Percentiles rank a stretch among this genome's conserved stretches.
Evolutionary conservation across 1,139 yeast genomes (phyloP).

Genomic region (Magnusiomyces sp.): DNA sequence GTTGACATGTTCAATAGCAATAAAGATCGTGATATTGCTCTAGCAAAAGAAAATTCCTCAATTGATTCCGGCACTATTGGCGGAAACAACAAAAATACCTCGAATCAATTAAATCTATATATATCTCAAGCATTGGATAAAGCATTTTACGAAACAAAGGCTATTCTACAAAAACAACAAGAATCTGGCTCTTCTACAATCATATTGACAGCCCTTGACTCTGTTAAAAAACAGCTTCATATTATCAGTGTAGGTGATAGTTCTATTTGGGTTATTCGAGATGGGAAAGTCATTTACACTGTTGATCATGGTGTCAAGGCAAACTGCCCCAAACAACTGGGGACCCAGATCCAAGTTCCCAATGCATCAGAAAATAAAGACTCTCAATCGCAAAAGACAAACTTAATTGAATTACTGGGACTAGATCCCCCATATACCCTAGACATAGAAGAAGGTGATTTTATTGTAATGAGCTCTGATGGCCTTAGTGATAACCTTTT

Average conservation of each 20-base stretch:
- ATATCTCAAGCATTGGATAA: constrained; percentile 40
- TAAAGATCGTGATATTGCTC: too few species aligned
- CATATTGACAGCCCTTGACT: constrained; percentile 43
- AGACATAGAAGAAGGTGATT: constrained; percentile 46
- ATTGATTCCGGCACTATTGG: too few species aligned
- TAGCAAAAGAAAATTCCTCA: too few species aligned
- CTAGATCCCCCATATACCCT: constrained; percentile 25
- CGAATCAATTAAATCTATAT: too few species aligned
- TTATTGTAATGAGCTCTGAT: constrained; percentile 82
- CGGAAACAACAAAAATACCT: too few species aligned
- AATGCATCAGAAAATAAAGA: neutral
- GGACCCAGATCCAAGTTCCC: constrained; percentile 9
- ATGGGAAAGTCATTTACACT: constrained; percentile 39
- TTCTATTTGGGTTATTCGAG: constrained; percentile 42
- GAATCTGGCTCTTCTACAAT: constrained; percentile 49
- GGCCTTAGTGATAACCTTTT: constrained; percentile 86
- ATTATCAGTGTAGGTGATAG: constrained; percentile 52
- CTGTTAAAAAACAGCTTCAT: constrained; percentile 28
- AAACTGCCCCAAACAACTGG: constrained; percentile 11
- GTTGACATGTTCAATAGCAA: constrained; percentile 27
- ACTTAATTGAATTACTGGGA: too few species aligned
- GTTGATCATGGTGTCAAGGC: constrained; percentile 28
- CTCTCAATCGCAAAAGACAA: neutral
- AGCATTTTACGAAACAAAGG: constrained; percentile 44
- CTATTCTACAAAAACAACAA: constrained; percentile 44